phyloP scores from a whole-genome alignment of 1,284 basidiomycete genomes.

The Austroboletus novae-zelandiae region DNA sequence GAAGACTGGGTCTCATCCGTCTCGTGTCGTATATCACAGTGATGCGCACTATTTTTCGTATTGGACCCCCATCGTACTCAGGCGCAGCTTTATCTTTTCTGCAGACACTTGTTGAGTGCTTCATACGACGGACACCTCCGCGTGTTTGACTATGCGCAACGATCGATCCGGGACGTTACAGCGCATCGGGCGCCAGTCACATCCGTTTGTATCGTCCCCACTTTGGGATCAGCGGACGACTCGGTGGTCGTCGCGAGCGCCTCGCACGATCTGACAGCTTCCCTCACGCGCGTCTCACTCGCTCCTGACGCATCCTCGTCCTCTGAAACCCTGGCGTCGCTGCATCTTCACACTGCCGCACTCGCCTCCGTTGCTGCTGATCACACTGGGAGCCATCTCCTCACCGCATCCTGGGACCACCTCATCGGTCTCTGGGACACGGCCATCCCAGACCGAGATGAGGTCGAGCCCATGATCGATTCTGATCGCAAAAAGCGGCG shows the following conservation, averaged over 20 bases:
- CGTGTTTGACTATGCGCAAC: constrained; percentile 70
- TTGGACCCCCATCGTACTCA: not conserved
- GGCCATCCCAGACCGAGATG: constrained; percentile 57
- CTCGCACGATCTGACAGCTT: constrained; percentile 80
- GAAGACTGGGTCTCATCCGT: constrained; percentile 95
- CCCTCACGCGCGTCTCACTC: constrained; percentile 54
- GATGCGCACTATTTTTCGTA: constrained; percentile 22
- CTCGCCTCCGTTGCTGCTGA: constrained; percentile 67
- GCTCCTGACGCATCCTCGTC: constrained; percentile 47
- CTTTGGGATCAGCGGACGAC: constrained; percentile 28
- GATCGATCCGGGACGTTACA: constrained; percentile 46
- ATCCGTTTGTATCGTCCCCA: constrained; percentile 61
- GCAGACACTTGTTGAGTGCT: constrained; percentile 71
- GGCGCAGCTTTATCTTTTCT: not conserved
- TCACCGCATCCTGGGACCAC: constrained; percentile 30
- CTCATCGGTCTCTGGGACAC: constrained; percentile 77
- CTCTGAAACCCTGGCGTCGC: constrained; percentile 42
- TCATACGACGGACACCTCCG: constrained; percentile 81
- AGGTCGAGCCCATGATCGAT: constrained; percentile 41
- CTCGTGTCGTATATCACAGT: constrained; percentile 70
- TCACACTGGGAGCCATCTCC: constrained; percentile 46
- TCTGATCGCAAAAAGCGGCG: constrained; percentile 58
- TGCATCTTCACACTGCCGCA: constrained; percentile 79
- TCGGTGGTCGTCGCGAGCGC: constrained; percentile 69
- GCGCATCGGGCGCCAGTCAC: constrained; percentile 72